These are phyloP conservation scores for Tricladium varicosporioides DNA, from an alignment of 2,329 filamentous ascomycete genomes.

Conservation along the genomic window DNA sequence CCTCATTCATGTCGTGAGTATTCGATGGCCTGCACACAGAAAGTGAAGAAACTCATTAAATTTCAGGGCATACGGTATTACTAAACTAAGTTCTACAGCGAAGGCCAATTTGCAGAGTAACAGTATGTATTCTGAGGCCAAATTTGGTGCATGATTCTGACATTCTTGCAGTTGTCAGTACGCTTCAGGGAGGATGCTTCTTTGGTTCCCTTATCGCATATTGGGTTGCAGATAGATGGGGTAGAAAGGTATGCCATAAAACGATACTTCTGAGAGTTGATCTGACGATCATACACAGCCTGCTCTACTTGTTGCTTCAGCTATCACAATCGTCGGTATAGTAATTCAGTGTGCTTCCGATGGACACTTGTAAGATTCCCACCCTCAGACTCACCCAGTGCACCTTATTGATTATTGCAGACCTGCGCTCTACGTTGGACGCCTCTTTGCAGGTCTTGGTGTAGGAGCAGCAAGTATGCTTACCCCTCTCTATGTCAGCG, in stretches of 20 bases:
- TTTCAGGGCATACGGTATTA: conserved; percentile 38
- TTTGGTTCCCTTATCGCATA: conserved; percentile 55
- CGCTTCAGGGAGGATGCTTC: conserved; percentile 67
- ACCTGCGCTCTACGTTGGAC: conserved; percentile 63
- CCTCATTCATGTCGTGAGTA: conserved; percentile 54
- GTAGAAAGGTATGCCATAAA: conserved; percentile 8
- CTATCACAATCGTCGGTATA: conserved; percentile 59
- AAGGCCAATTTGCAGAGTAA: conserved; percentile 56
- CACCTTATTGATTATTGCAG: conserved; percentile 1
- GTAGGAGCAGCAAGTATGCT: conserved; percentile 48
- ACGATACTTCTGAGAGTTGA: not conserved
- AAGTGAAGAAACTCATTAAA: conserved; percentile 43
- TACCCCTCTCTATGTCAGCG: conserved; percentile 39
- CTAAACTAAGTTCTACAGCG: conserved; percentile 24
- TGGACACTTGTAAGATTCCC: conserved; percentile 46
- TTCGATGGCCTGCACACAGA: not conserved
- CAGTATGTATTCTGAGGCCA: conserved; percentile 17
- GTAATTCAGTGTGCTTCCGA: conserved; percentile 62
- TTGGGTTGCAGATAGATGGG: conserved; percentile 36
- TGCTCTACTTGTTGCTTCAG: conserved; percentile 52
- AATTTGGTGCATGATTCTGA: not conserved
- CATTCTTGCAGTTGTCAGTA: conserved; percentile 56
- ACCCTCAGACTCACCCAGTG: too few species aligned
- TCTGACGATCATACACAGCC: conserved; percentile 18
- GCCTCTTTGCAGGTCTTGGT: conserved; percentile 51